phyloP scores from a whole-genome alignment of 805 yeast species.

The Debaryomyces castellii region DNA sequence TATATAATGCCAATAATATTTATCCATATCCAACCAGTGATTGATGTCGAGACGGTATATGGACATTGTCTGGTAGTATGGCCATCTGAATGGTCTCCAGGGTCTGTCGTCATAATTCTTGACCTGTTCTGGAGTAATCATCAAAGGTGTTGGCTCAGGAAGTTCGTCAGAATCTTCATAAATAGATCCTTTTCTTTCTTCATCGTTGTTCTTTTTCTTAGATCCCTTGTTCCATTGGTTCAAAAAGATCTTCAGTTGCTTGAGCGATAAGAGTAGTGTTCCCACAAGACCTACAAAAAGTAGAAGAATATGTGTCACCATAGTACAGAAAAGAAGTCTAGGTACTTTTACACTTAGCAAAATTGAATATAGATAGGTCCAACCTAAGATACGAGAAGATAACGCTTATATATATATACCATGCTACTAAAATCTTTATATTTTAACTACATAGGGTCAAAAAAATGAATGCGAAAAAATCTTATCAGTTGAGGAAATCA shows the following conservation, averaged over 20 bases:
- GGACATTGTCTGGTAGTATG: conserved; percentile 78
- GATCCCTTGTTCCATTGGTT: background rate
- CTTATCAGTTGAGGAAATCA: conserved; percentile 7
- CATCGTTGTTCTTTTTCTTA: conserved; percentile 2
- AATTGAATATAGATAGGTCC: too few relatives aligned
- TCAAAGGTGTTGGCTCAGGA: conserved; percentile 56
- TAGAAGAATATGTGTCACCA: background rate
- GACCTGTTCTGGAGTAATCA: conserved; percentile 67
- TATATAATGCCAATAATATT: conserved; percentile 65
- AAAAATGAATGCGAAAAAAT: background rate
- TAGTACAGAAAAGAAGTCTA: background rate
- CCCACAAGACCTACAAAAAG: conserved; percentile 3
- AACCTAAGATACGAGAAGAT: background rate
- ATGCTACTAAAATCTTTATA: too few relatives aligned
- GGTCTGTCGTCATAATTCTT: conserved; percentile 69
- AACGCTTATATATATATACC: background rate
- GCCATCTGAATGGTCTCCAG: conserved; percentile 81
- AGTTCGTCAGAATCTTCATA: conserved; percentile 6
- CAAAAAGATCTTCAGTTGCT: conserved; percentile 1
- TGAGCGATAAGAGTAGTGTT: conserved; percentile 13
- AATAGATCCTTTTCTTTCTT: conserved; percentile 12
- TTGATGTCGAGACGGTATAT: conserved; percentile 69
- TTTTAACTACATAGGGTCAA: background rate
- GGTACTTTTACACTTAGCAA: too few relatives aligned
- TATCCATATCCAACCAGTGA: conserved; percentile 81